Evolutionary conservation across 345 rosid species (phyloP), one percentile per base, ranked within the genome.

Genomic region (Populus tremula): DNA sequence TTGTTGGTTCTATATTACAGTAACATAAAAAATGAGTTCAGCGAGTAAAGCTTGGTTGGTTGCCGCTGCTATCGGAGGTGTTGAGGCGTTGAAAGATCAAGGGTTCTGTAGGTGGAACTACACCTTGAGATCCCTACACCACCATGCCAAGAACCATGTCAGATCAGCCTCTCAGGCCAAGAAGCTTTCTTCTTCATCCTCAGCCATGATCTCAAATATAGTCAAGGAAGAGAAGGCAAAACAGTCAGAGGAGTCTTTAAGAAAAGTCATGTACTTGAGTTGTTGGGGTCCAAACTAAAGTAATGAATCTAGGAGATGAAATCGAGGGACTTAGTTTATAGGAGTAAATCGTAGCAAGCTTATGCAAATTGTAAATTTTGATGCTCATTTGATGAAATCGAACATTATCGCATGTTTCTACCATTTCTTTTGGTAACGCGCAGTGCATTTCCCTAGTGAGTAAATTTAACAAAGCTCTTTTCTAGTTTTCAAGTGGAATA

Each of bases 71-170:
- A 62, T 82, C 8, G 85, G 75, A 33, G 88, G 77, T 8, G 84
- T 84, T 13, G 88, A 82, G 77, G 87, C 85, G 6, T 25, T 84
- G 45, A 86, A 86, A 70, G 86, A 87, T 33, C 87, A 86, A 41
- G 87, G 87, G 0, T 75, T 83, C 63, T 84, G 80, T 71, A 79
- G 88, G 54, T 79, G 87, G 87, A 84, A 88, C 68, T 66, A 65
- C 17, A 56, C 79, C 11, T 16, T 75, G 3, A 78, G 79, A 67
- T 75, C 80, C 8, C 39, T 71, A 2, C 70, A 78, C 20, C 82
- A 78, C 3, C 77, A 81, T 31, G 77, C 77, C 12, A 81, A 71
- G 67, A 76, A 69, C 50, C 69, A 73, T 79, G 64, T 82, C n/a
- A 73, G 69, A 31, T 68, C 87, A 0, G n/a, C 72, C 12, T 77